Percentiles rank a stretch among this genome's conserved stretches.
Conservation (phyloP, 805 yeast species). For the Suhomyces canberraensis region DNA sequence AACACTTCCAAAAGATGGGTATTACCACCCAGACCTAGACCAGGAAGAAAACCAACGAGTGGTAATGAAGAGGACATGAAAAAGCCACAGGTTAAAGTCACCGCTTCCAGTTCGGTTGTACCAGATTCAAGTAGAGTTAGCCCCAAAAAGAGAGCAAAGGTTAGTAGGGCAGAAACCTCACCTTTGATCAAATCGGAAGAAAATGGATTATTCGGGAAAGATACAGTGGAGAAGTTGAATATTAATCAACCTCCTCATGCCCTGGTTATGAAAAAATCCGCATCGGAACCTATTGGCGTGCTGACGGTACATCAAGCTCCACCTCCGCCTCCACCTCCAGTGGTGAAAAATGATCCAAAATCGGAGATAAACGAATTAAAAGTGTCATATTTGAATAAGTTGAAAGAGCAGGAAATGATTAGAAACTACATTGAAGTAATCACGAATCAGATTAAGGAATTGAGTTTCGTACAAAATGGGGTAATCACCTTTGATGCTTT, state of each 20-base stretch:
- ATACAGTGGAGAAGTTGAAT: not conserved
- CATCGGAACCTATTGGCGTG: not conserved
- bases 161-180: slow-evolving; percentile 3
- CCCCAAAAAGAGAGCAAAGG: slow-evolving; percentile 13
- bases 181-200: not conserved
- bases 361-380: slow-evolving; percentile 25
- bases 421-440: slow-evolving; percentile 41
- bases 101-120: not conserved
- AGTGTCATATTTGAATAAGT: slow-evolving; percentile 30
- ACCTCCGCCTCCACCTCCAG: slow-evolving; percentile 7
- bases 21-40: slow-evolving; percentile 39
- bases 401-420: slow-evolving; percentile 43
- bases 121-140: not conserved
- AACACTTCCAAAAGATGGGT: slow-evolving; percentile 41
- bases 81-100: not conserved
- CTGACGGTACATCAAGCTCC: not conserved
- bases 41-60: slow-evolving; percentile 37
- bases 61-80: slow-evolving; percentile 3
- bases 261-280: not conserved
- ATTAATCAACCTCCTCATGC: not conserved
- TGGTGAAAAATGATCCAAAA: slow-evolving; percentile 3
- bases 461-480: slow-evolving; percentile 42
- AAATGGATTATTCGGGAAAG: not conserved
- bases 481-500: slow-evolving; percentile 43
- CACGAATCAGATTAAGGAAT: slow-evolving; percentile 41